A percentile compares a stretch with the other conserved stretches of the same genome.
Evolutionary conservation across 352 stramenopile genomes (phyloP).

Genomic region (Paralagenidium karlingii): DNA sequence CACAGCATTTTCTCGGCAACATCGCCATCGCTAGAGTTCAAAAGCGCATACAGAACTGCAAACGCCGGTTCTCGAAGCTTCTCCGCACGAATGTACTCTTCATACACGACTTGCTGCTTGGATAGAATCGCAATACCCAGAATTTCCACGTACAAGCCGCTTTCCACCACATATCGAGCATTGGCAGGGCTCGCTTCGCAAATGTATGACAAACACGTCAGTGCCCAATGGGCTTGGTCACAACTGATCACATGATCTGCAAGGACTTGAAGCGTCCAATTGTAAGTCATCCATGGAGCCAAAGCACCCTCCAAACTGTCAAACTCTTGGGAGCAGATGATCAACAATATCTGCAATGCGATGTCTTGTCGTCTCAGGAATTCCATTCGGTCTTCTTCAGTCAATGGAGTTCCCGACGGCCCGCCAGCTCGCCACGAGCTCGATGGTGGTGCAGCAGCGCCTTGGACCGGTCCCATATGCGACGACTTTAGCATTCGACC

Average conservation of each 20-base stretch:
- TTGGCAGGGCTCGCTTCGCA: constrained; percentile 66
- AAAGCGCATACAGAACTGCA: constrained; percentile 60
- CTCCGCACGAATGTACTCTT: constrained; percentile 68
- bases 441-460: constrained; percentile 4
- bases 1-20: constrained; percentile 66
- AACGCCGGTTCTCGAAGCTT: constrained; percentile 65
- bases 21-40: constrained; percentile 57
- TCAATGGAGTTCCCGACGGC: constrained; percentile 13
- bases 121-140: constrained; percentile 66
- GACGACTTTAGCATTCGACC: too few species aligned
- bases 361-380: constrained; percentile 67
- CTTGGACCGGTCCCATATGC: too few species aligned
- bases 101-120: constrained; percentile 65
- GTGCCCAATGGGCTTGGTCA: constrained; percentile 62
- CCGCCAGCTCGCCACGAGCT: constrained; percentile 13
- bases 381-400: constrained; percentile 48
- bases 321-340: constrained; percentile 61
- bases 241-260: constrained; percentile 68
- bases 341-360: constrained; percentile 64
- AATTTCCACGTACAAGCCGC: constrained; percentile 68
- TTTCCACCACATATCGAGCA: constrained; percentile 59
- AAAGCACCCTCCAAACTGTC: constrained; percentile 65
- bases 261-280: constrained; percentile 73
- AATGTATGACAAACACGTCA: constrained; percentile 64
- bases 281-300: constrained; percentile 60